These are phyloP conservation scores for Coemansia sp. DNA, from an alignment of 192 early-diverging fungal species.

Conservation along the genomic window DNA sequence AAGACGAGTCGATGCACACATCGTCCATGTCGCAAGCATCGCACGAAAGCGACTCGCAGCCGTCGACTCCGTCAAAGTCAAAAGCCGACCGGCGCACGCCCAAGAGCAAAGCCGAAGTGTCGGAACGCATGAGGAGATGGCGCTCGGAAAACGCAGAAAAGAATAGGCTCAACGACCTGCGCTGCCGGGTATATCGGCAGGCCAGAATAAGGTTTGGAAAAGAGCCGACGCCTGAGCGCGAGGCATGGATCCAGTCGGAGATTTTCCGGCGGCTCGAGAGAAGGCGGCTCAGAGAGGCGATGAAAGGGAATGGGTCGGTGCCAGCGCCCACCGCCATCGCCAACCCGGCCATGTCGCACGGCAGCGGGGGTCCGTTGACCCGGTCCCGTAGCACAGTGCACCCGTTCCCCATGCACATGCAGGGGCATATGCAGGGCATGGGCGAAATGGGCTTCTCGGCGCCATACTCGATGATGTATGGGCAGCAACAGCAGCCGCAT, in stretches of 20 bases:
- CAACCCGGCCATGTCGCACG: conserved; percentile 12
- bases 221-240: conserved; percentile 59
- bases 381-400: conserved; percentile 48
- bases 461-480: conserved; percentile 49
- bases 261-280: conserved; percentile 57
- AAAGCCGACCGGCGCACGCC: conserved; percentile 39
- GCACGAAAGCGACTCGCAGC: conserved; percentile 45
- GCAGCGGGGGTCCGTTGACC: conserved; percentile 44
- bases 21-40: conserved; percentile 50
- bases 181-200: conserved; percentile 71
- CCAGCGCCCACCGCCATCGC: conserved; percentile 38
- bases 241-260: conserved; percentile 67
- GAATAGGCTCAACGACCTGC: conserved; percentile 66
- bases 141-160: conserved; percentile 56
- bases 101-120: conserved; percentile 57
- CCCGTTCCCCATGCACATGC: conserved; percentile 46
- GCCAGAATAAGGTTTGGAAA: conserved; percentile 64
- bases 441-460: conserved; percentile 36
- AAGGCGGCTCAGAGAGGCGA: conserved; percentile 48
- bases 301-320: conserved; percentile 47
- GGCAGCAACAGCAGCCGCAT: conserved; percentile 15
- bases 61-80: conserved; percentile 45
- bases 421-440: background rate
- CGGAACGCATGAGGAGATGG: conserved; percentile 56
- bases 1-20: conserved; percentile 45